Base-by-base conservation (phyloP, 352 stramenopile genomes). In the Globisporangium nagaii region DNA sequence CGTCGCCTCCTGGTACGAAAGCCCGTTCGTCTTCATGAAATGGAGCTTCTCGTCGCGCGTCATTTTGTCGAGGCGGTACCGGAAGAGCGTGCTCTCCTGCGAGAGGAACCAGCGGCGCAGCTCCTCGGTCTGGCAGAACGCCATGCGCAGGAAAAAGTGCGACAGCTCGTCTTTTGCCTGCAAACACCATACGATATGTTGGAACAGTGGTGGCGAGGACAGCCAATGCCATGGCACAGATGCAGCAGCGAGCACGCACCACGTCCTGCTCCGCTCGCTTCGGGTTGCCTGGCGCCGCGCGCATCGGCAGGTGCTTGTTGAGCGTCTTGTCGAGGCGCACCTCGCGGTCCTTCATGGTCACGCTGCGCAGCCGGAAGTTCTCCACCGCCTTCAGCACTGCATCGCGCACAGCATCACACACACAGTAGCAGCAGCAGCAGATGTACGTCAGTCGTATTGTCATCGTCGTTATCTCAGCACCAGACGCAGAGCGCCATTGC, bases 91-190 rank as follows among this genome's bases (percentile, higher is more conserved):
- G 56, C 84, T 94, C 69, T 99, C 93, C 58, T 98, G 93, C 5
- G 81, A 82, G 15, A 99, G 71, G 68, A 99, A 99, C 97, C 97
- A 99, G 40, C 96, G 89, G 27, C 97, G 84, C 22, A 98, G 73
- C 70, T 99, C 96, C 56, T 99, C 97, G 4, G 87, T 97, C 53
- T 97, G 90, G 66, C 96, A 99, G 71, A 99, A 99, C 7, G 96
- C 96, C 58, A 98, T 92, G 27, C 96, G 84, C 53, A 99, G 66
- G 43, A 99, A 98, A 68, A 98, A 99, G 66, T 99, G 97, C 32
- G 96, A 99, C 17, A 98, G 71, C 55, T 93, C 83, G 68, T 98
- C 84, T 69, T 97, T 97, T 39, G 80, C 60, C 71, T 81, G 36
- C n/a, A 57, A 44, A 5, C 13, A 51, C n/a, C 19, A 50, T n/a